Conservation (phyloP, 2,329 filamentous ascomycete species). For the Aspergillus sp. region DNA sequence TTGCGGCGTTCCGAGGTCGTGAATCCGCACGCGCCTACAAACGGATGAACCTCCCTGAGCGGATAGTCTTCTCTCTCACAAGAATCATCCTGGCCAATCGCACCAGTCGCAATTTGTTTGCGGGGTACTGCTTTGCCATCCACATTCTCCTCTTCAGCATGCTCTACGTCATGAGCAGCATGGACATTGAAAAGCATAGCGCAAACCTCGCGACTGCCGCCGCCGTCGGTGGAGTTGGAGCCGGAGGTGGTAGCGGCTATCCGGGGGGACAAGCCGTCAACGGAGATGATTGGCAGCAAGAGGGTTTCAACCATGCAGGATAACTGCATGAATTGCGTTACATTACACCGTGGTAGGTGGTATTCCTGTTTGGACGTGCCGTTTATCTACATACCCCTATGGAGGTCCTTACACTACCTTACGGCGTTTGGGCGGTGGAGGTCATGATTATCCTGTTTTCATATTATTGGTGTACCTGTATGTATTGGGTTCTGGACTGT, state of each 20-base stretch:
- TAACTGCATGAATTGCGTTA: slow-evolving; percentile 1
- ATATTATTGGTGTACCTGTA: not conserved
- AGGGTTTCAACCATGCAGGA: slow-evolving; percentile 50
- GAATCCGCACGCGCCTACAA: slow-evolving; percentile 89
- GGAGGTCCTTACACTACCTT: not conserved
- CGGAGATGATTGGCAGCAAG: slow-evolving; percentile 63
- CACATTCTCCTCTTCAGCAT: slow-evolving; percentile 85
- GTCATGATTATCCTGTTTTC: not conserved
- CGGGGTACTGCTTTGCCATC: slow-evolving; percentile 82
- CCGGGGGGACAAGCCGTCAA: slow-evolving; percentile 34
- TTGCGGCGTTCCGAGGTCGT: slow-evolving; percentile 90
- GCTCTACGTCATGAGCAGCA: slow-evolving; percentile 77
- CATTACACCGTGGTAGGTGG: not conserved
- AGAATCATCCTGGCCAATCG: slow-evolving; percentile 87
- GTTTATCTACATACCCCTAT: not conserved
- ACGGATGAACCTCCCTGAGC: slow-evolving; percentile 87
- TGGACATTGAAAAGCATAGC: slow-evolving; percentile 63
- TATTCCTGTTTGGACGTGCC: not conserved
- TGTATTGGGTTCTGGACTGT: not conserved
- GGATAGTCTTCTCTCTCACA: slow-evolving; percentile 86
- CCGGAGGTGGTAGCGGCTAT: slow-evolving; percentile 21
- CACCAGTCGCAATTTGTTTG: slow-evolving; percentile 90
- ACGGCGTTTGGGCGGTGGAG: not conserved
- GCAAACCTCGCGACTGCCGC: slow-evolving; percentile 49
- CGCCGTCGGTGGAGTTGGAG: slow-evolving; percentile 29